These are phyloP conservation scores for Tetracentron sinense DNA, from an alignment of 164 flowering plant genomes.

Conservation along the genomic window DNA sequence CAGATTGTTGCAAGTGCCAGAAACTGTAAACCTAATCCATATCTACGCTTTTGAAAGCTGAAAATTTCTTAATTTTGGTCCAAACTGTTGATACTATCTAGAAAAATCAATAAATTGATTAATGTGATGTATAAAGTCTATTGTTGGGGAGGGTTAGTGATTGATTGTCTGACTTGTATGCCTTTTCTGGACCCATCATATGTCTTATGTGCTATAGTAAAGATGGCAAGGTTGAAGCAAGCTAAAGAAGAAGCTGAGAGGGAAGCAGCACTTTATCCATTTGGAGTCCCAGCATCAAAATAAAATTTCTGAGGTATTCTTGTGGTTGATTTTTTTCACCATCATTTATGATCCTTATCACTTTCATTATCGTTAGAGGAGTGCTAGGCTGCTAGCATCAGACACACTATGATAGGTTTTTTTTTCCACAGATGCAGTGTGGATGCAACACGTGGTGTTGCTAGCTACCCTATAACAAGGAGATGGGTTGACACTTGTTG, in stretches of 20 bases:
- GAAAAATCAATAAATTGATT: not conserved
- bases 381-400: no score
- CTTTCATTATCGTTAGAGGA: no score
- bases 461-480: no score
- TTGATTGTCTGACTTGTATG: not conserved
- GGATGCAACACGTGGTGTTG: no score
- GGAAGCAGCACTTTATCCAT: conserved; percentile 37
- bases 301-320: conserved; percentile 41
- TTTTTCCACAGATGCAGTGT: no score
- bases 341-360: no score
- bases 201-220: conserved; percentile 28
- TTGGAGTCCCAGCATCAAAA: conserved; percentile 55
- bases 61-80: no score
- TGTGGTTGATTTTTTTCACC: no score
- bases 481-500: no score
- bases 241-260: conserved; percentile 73
- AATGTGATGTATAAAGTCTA: not conserved
- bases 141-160: not conserved
- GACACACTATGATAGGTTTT: no score
- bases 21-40: conserved; percentile 30
- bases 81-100: not conserved
- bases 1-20: conserved; percentile 52
- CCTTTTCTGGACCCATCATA: not conserved
- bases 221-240: conserved; percentile 51
- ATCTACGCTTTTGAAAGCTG: not conserved